Evolutionary conservation across 75 land plant species (phyloP).

Genomic region (Isoetes taiwanensis): DNA sequence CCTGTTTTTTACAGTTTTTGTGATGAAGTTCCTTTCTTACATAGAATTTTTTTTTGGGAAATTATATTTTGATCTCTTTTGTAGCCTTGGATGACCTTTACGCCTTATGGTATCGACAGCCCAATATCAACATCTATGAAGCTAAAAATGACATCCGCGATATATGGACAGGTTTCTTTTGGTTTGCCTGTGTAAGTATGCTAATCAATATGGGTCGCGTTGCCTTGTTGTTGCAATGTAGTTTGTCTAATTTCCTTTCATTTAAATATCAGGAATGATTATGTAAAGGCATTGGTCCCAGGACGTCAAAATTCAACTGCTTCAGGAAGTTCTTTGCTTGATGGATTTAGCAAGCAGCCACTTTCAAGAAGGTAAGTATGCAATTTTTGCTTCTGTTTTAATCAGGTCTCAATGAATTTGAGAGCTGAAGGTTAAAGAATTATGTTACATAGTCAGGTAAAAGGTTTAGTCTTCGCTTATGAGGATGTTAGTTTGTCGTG

Average conservation of each 20-base stretch:
- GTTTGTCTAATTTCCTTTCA: background rate
- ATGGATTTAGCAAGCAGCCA: constrained; percentile 15
- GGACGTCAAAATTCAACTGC: constrained; percentile 21
- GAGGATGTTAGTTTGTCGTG: background rate
- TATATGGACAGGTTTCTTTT: constrained; percentile 26
- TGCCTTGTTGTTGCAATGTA: background rate
- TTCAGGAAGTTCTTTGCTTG: background rate
- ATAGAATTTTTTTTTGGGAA: background rate
- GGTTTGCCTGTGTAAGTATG: constrained; percentile 43
- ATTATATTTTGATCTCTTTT: background rate
- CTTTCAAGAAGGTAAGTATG: constrained; percentile 30
- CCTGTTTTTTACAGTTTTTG: background rate
- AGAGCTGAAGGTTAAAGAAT: too few relatives aligned
- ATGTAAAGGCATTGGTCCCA: constrained; percentile 38
- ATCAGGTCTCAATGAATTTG: too few relatives aligned
- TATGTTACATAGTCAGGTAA: too few relatives aligned
- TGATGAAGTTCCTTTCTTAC: constrained; percentile 3
- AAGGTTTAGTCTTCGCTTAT: background rate
- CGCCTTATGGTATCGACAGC: constrained; percentile 43
- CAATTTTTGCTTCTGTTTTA: too few relatives aligned
- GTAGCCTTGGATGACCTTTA: constrained; percentile 54
- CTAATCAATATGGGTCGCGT: background rate
- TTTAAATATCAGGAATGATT: constrained; percentile 27
- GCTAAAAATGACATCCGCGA: constrained; percentile 28
- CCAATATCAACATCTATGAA: constrained; percentile 30